Evolutionary conservation across 2,329 filamentous ascomycete genomes (phyloP).

Genomic region (Berkeleyomyces rouxiae): DNA sequence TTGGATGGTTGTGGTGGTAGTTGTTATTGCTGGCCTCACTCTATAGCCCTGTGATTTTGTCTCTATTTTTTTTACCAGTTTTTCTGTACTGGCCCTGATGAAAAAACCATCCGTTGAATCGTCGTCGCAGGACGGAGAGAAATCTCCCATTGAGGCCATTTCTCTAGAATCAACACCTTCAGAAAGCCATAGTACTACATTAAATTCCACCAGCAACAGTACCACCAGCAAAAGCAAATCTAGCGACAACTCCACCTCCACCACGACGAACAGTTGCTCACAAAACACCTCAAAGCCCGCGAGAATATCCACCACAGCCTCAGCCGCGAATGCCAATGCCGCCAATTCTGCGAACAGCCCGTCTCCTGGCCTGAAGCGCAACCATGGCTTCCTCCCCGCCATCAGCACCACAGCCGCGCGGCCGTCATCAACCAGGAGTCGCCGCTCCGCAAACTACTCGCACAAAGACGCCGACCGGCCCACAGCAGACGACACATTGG

Average conservation of each 20-base stretch:
- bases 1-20: neutral
- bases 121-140: conserved; percentile 10
- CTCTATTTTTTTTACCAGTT: neutral
- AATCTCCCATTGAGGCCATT: conserved; percentile 5
- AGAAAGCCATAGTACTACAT: neutral
- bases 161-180: neutral
- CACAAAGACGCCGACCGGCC: conserved; percentile 1
- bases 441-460: conserved; percentile 11
- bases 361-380: neutral
- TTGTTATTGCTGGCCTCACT: neutral
- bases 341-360: neutral
- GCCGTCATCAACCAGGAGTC: conserved; percentile 19
- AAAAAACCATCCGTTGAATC: conserved; percentile 10
- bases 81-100: conserved; percentile 3
- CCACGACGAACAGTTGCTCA: neutral
- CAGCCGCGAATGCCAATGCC: neutral
- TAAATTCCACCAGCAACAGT: neutral
- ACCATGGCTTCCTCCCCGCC: neutral
- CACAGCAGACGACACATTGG: conserved; percentile 4
- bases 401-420: conserved; percentile 11
- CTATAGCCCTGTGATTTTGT: neutral
- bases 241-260: neutral
- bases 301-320: neutral
- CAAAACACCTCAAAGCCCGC: neutral
- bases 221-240: neutral